phyloP scores from a whole-genome alignment of 352 stramenopile species.

The Globisporangium cystogenes region DNA sequence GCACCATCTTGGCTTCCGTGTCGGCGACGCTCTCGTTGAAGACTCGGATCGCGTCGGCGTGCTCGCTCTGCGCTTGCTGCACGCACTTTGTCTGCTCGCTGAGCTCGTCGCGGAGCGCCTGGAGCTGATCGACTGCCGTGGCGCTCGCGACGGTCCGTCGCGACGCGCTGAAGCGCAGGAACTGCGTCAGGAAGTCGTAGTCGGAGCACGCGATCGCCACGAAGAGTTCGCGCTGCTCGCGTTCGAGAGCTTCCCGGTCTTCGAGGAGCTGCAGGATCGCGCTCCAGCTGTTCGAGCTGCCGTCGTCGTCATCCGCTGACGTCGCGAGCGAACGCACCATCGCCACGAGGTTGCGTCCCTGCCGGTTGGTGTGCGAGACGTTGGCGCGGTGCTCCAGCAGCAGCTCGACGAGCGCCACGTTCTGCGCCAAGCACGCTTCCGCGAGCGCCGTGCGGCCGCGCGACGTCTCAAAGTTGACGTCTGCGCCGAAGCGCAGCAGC shows the following conservation, averaged over 20 bases:
- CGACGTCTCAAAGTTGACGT: conserved; percentile 69
- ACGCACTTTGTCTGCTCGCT: conserved; percentile 16
- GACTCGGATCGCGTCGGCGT: conserved; percentile 37
- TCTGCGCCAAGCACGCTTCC: conserved; percentile 52
- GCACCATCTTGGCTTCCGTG: conserved; percentile 54
- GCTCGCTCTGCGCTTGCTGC: conserved; percentile 12
- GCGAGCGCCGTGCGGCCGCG: conserved; percentile 51
- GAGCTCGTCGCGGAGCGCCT: conserved; percentile 19
- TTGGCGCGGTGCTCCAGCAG: conserved; percentile 57
- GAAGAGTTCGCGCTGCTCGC: conserved; percentile 52
- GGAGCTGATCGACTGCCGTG: conserved; percentile 8
- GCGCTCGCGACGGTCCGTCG: neutral
- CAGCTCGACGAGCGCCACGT: conserved; percentile 41
- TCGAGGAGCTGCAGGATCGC: conserved; percentile 41
- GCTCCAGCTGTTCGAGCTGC: conserved; percentile 7
- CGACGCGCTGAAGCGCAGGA: conserved; percentile 29
- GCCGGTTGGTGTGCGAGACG: conserved; percentile 56
- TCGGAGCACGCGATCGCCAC: conserved; percentile 64
- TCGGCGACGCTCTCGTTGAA: conserved; percentile 75
- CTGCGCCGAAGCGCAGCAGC: conserved; percentile 54
- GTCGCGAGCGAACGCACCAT: conserved; percentile 30
- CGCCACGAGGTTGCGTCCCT: conserved; percentile 40
- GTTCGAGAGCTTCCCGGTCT: conserved; percentile 36
- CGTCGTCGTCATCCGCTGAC: neutral
- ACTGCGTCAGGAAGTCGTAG: conserved; percentile 44